phyloP scores from a whole-genome alignment of 192 early-diverging fungal species.

The Podila verticillata region DNA sequence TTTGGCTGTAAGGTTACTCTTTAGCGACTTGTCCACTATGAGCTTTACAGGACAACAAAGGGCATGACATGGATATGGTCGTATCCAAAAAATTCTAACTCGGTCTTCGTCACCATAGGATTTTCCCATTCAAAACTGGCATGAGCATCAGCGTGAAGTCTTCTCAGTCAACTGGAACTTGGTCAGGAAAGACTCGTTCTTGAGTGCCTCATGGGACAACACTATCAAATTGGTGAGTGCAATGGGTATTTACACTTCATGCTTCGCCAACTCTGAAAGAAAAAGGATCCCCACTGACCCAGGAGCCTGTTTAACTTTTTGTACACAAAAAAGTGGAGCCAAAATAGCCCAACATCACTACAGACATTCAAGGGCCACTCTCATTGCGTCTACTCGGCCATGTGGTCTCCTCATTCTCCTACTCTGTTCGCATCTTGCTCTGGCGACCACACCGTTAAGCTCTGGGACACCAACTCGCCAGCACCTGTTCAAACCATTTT shows the following conservation, averaged over 20 bases:
- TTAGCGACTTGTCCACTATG: not conserved
- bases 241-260: not conserved
- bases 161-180: slow-evolving; percentile 97
- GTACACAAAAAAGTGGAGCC: slow-evolving; percentile 78
- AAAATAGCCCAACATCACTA: slow-evolving; percentile 78
- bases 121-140: slow-evolving; percentile 90
- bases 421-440: slow-evolving; percentile 89
- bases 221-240: slow-evolving; percentile 86
- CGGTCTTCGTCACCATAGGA: slow-evolving; percentile 62
- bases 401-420: slow-evolving; percentile 83
- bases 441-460: slow-evolving; percentile 89
- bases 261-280: not conserved
- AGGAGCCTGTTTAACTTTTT: not conserved
- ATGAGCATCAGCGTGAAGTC: slow-evolving; percentile 93
- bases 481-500: slow-evolving; percentile 67
- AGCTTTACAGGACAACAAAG: not conserved
- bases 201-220: slow-evolving; percentile 95
- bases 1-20: slow-evolving; percentile 66
- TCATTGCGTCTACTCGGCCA: slow-evolving; percentile 90
- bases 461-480: slow-evolving; percentile 90
- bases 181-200: slow-evolving; percentile 86
- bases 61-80: too few relatives aligned
- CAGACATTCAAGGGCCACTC: slow-evolving; percentile 90
- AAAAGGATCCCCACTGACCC: not conserved
- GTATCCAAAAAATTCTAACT: not conserved